A percentile compares a stretch with the other conserved stretches of the same genome.
These are phyloP conservation scores for Xylaria sp. DNA, from an alignment of 2,329 filamentous ascomycete species.

Conservation along the genomic window DNA sequence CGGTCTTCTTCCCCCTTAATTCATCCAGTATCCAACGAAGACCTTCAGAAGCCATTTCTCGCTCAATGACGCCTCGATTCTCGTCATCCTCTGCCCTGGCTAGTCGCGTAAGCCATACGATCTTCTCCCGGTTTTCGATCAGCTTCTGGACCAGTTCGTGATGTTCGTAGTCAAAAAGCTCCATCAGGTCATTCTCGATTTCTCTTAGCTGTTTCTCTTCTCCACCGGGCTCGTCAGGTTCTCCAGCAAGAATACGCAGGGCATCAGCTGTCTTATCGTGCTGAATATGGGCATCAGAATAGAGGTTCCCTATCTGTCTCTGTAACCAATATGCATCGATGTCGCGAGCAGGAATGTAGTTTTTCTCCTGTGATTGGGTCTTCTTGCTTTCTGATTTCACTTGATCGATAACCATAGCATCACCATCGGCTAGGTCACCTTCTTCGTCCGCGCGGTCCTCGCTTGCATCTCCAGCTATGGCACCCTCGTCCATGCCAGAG, in stretches of 20 bases:
- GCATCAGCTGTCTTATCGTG: slow-evolving; percentile 91
- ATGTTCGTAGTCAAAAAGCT: slow-evolving; percentile 96
- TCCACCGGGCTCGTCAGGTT: slow-evolving; percentile 75
- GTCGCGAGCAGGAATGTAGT: slow-evolving; percentile 81
- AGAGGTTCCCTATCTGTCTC: slow-evolving; percentile 87
- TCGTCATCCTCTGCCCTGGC: slow-evolving; percentile 83
- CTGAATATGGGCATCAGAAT: slow-evolving; percentile 90
- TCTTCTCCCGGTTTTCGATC: slow-evolving; percentile 90
- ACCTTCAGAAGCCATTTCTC: slow-evolving; percentile 91
- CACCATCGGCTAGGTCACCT: slow-evolving; percentile 66
- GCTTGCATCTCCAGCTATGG: slow-evolving; percentile 62
- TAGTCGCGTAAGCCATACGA: slow-evolving; percentile 94
- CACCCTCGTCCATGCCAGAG: slow-evolving; percentile 63
- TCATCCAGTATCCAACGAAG: slow-evolving; percentile 89
- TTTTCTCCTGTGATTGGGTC: slow-evolving; percentile 63
- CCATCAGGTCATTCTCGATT: slow-evolving; percentile 98
- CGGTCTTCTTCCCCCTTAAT: slow-evolving; percentile 76
- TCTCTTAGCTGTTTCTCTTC: slow-evolving; percentile 89
- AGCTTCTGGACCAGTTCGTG: slow-evolving; percentile 92
- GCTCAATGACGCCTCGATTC: slow-evolving; percentile 80
- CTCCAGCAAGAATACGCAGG: slow-evolving; percentile 82
- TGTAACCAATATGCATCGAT: slow-evolving; percentile 99
- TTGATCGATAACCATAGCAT: slow-evolving; percentile 86
- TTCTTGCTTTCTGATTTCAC: slow-evolving; percentile 62
- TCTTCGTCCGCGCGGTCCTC: slow-evolving; percentile 62